Conservation (phyloP, 129 eudicot species). For the Saposhnikovia divaricata region DNA sequence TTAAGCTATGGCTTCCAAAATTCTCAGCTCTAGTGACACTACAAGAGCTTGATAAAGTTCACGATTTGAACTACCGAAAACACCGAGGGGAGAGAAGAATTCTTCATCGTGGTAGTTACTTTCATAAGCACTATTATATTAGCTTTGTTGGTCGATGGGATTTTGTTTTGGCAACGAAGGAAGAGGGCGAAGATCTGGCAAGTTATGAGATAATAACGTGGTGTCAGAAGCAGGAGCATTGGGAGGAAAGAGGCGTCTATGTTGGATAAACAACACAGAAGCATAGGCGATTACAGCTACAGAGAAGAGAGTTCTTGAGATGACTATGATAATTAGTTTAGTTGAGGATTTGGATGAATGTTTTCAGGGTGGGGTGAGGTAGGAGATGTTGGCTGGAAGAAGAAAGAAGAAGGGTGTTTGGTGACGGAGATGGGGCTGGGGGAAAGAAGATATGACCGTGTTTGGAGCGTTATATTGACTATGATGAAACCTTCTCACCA, state of each 20-base stretch:
- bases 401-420: slow-evolving; percentile 46
- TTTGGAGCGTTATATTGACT: too few relatives aligned
- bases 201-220: slow-evolving; percentile 30
- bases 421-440: slow-evolving; percentile 25
- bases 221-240: slow-evolving; percentile 43
- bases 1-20: background rate
- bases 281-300: slow-evolving; percentile 24
- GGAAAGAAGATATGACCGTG: slow-evolving; percentile 45
- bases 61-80: slow-evolving; percentile 20
- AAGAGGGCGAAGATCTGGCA: slow-evolving; percentile 89
- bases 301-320: slow-evolving; percentile 38
- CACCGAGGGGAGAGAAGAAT: slow-evolving; percentile 54
- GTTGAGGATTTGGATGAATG: slow-evolving; percentile 26
- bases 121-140: slow-evolving; percentile 3
- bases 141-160: slow-evolving; percentile 5
- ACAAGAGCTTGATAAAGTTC: background rate
- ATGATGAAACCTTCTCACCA: too few relatives aligned
- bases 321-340: slow-evolving; percentile 34
- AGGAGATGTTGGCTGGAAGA: slow-evolving; percentile 78
- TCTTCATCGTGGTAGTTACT: slow-evolving; percentile 24
- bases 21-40: background rate
- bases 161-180: slow-evolving; percentile 72
- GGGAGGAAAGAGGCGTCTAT: slow-evolving; percentile 29
- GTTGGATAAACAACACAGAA: slow-evolving; percentile 32
- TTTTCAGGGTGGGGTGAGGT: slow-evolving; percentile 43